Evolutionary conservation across 2,329 filamentous ascomycete genomes (phyloP), one percentile per base, ranked within the genome.

Genomic region (Lachnellula suecica): DNA sequence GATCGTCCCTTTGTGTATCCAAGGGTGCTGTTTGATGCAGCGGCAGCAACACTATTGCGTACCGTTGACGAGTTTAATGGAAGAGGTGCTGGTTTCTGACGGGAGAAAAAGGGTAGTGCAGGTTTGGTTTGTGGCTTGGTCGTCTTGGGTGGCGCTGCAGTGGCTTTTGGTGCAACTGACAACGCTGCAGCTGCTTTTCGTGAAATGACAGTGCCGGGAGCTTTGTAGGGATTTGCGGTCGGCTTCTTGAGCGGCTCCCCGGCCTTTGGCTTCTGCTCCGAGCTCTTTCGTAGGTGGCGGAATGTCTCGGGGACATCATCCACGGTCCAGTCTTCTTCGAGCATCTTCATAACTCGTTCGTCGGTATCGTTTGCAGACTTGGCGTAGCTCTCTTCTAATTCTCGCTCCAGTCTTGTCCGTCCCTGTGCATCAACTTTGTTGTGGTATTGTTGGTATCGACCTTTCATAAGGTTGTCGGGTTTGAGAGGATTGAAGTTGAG

Each of bases 1-100:
- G 74, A 73, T 29, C 89, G 82, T 29, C 92, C 91, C 68, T 88
- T 90, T 51, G 82, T 89, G 67, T 96, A 96, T 15, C 92, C 92
- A 38, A 96, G 79, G 0, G 91, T 96, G 50, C 84, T 92, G 57
- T 85, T 83, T 2, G 91, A 96, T 5, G 84, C 84, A 5, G 81
- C 82, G 20, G 82, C 78, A 1, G 87, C 85, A 10, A 80, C 76
- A 8, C 78, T 78, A 58, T 83, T 81, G 43, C 84, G 81, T 60
- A 81, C 76, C 9, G 70, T 66, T n/a, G 76, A 76, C 1, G 76
- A 71, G 44, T 71, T 67, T 54, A 79, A 79, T 7, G 76, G 71
- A 4, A 71, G 61, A 5, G 70, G 62, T n/a, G 72, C 66, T 47
- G 77, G 77, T 45, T 71, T 74, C 4, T 62, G 68, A 40, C 64